Base-by-base conservation (phyloP, 495 filamentous ascomycete genomes). In the Monascus purpureus region DNA sequence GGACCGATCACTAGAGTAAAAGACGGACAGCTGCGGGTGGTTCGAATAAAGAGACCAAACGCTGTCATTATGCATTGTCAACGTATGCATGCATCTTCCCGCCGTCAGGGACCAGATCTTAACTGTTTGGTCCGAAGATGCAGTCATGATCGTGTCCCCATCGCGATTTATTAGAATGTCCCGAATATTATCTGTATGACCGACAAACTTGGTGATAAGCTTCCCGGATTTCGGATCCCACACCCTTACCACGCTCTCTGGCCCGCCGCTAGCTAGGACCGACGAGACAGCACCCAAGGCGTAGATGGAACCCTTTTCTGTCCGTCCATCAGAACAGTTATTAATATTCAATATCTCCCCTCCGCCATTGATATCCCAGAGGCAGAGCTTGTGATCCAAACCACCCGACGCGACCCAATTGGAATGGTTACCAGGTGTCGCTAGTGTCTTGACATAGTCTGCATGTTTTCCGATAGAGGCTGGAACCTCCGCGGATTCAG, bases 31-130 rank as follows among this genome's bases (percentile, higher is more conserved):
- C 28, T 77, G 63, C 6, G 86, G 86, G 43, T 94, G 73, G 31
- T 88, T 75, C 0, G 90, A 94, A 47, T 79, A 92, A 13, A 97
- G 67, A 17, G 85, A 90, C 90, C 90, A 97, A 13, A 97, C 88
- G 49, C 86, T 94, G 45, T 92, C 84, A 50, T 90, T 93, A 50
- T 97, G 90, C 90, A 96, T 96, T 11, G 86, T 94, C 33, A 97
- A 65, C 3, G 92, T 97, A 56, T 95, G 81, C 78, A 95, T 82
- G 64, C 90, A 96, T 37, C 90, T 70, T 22, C 88, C 90, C 8
- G 84, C 87, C 1, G 83, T 86, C 28, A 95, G 71, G 29, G 85
- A 95, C 90, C 90, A 97, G 14, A 96, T 73, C 55, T 97, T 97
- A 58, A 97, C 77, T 0, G 90, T 95, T 52, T 90, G 84, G 50